Evolutionary conservation across 345 rosid genomes (phyloP), one percentile per base, ranked within the genome.

Genomic region (Brassica nigra): DNA sequence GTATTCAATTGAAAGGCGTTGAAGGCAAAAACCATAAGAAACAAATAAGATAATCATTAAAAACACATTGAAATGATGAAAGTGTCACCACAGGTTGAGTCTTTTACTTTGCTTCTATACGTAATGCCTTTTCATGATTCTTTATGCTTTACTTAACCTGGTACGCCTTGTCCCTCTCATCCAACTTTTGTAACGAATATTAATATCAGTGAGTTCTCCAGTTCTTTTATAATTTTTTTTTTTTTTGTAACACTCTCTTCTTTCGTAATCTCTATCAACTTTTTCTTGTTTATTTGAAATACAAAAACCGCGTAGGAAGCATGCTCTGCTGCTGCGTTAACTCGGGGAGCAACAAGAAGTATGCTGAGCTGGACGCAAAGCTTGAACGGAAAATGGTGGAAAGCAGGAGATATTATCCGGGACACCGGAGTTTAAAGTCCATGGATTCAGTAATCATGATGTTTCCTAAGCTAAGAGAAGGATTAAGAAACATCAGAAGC

Each of bases 351-450:
- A 63, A 37, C 23, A 80, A 80, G 84, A 94, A 84, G 77, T 87
- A 86, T 66, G 84, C 78, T 73, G 88, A 86, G 77, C 75, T 92
- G 83, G 98, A 92, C 47, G 75, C 87, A 15, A 89, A 86, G 80
- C 94, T 94, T 52, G 88, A 86, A 71, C 88, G 73, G 84, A 92
- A 88, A 84, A 85, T 94, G 86, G 83, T 86, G 20, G 94, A 90
- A 70, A 70, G 89, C 70, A 88, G 86, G 85, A 88, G 82, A 76
- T 86, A 58, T 75, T 79, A 82, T 64, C 64, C 81, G 0, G 86
- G 88, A 64, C 84, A 65, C 39, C 59, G 76, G 65, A 84, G 70
- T 47, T 85, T 94, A 69, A 90, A 85, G 82, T 86, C 88, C 28
- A 84, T 94, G 29, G 85, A 94, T 80, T 88, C 90, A 49, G 85